Evolutionary conservation across 768 basidiomycete genomes (phyloP).

Genomic region (Hortiboletus flavorubellus): DNA sequence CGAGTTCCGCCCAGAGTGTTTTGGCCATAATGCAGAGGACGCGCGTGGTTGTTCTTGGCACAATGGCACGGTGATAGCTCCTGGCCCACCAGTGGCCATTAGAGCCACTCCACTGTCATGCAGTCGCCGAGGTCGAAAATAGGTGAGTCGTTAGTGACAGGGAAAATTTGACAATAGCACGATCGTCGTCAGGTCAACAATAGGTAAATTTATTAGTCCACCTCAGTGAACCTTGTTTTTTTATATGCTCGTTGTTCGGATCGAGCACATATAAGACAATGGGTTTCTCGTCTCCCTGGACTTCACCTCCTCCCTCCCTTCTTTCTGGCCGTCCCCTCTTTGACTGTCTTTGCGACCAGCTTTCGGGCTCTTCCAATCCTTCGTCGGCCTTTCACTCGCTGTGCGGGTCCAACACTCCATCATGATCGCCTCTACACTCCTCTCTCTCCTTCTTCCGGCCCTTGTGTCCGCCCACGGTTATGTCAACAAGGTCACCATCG

Average conservation of each 20-base stretch:
- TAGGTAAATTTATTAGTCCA: background rate
- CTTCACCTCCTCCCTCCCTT: no score
- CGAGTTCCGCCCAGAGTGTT: no score
- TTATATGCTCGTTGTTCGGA: background rate
- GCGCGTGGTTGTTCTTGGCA: no score
- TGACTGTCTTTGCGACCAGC: background rate
- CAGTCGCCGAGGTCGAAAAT: no score
- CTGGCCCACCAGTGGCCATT: no score
- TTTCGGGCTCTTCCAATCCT: background rate
- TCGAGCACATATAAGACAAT: background rate
- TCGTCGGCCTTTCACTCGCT: constrained; percentile 18
- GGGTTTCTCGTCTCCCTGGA: background rate
- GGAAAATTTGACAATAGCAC: no score
- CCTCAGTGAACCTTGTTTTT: no score
- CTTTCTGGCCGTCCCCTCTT: background rate
- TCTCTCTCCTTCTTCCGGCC: constrained; percentile 21
- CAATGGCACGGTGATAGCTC: no score
- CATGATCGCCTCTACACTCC: constrained; percentile 15
- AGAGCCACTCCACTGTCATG: no score
- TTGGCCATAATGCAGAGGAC: no score
- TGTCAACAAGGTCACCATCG: constrained; percentile 26
- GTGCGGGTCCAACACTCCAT: constrained; percentile 13
- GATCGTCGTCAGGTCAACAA: constrained; percentile 1
- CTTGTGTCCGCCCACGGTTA: constrained; percentile 30
- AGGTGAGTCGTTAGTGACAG: background rate